These are phyloP conservation scores for Cryoendolithus antarcticus DNA, from an alignment of 2,329 filamentous ascomycete species.

Conservation along the genomic window DNA sequence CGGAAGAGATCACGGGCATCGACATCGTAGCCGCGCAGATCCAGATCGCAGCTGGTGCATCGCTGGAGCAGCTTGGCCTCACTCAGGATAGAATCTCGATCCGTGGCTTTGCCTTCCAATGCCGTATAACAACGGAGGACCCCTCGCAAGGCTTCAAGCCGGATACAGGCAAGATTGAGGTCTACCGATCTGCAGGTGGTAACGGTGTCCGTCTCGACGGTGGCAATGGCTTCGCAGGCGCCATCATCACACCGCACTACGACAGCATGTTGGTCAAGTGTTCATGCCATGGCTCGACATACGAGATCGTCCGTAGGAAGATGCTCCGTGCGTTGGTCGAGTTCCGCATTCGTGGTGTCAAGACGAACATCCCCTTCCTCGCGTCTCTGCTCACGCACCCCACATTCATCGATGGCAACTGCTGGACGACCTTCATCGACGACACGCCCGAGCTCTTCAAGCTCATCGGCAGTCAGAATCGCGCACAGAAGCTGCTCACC, in stretches of 20 bases:
- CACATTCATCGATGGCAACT: slow-evolving; percentile 82
- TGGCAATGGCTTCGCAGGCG: slow-evolving; percentile 90
- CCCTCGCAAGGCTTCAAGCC: slow-evolving; percentile 80
- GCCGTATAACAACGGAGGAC: slow-evolving; percentile 97
- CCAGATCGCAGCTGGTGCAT: slow-evolving; percentile 93
- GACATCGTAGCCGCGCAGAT: slow-evolving; percentile 98
- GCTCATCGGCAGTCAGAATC: slow-evolving; percentile 90
- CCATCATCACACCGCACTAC: slow-evolving; percentile 72
- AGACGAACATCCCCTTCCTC: slow-evolving; percentile 98
- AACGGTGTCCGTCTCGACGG: slow-evolving; percentile 88
- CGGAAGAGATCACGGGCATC: slow-evolving; percentile 97
- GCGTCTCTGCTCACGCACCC: slow-evolving; percentile 86
- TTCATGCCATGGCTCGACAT: slow-evolving; percentile 85
- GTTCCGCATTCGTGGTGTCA: slow-evolving; percentile 95
- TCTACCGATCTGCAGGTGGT: slow-evolving; percentile 92
- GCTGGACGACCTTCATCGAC: slow-evolving; percentile 99
- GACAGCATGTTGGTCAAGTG: slow-evolving; percentile 90
- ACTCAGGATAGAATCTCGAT: slow-evolving; percentile 98
- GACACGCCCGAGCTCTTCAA: slow-evolving; percentile 91
- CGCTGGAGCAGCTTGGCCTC: slow-evolving; percentile 81
- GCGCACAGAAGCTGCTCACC: slow-evolving; percentile 88
- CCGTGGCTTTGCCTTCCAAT: slow-evolving; percentile 92
- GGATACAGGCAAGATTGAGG: slow-evolving; percentile 97
- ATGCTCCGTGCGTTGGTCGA: slow-evolving; percentile 88
- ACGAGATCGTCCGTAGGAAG: slow-evolving; percentile 90